Percentiles rank a stretch among this genome's conserved stretches.
phyloP scores from a whole-genome alignment of 345 rosid genomes.

The Lepidium africanum region DNA sequence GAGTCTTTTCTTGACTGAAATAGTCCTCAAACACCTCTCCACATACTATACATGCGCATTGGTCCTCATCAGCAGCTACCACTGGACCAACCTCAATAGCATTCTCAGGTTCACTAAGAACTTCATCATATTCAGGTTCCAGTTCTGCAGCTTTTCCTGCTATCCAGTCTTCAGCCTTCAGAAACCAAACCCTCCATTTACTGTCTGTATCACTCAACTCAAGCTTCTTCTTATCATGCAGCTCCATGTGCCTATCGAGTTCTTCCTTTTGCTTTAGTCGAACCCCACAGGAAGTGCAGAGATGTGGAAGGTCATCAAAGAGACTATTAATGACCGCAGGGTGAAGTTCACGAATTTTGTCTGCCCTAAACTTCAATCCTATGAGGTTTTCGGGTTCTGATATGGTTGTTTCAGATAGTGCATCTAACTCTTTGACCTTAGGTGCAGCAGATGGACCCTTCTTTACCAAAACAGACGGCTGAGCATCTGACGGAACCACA shows the following conservation, averaged over 20 bases:
- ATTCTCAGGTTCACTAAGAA: constrained; percentile 28
- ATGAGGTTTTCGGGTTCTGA: constrained; percentile 40
- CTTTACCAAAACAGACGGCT: constrained; percentile 27
- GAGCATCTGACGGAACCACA: constrained; percentile 32
- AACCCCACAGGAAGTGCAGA: constrained; percentile 72
- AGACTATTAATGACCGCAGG: constrained; percentile 58
- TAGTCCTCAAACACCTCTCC: constrained; percentile 88
- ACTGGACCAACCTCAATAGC: constrained; percentile 35
- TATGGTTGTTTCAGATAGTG: constrained; percentile 19
- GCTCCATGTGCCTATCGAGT: constrained; percentile 66
- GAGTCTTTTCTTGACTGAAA: constrained; percentile 43
- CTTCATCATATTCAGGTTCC: constrained; percentile 34
- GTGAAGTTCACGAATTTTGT: constrained; percentile 67
- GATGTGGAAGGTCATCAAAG: constrained; percentile 59
- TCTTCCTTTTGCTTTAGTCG: constrained; percentile 55
- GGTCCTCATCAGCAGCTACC: constrained; percentile 77
- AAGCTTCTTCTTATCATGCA: constrained; percentile 53
- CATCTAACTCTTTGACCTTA: constrained; percentile 24
- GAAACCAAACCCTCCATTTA: constrained; percentile 66
- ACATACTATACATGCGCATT: constrained; percentile 74
- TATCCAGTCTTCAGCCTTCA: constrained; percentile 56
- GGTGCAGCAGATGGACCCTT: constrained; percentile 28
- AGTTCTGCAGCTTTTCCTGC: constrained; percentile 35
- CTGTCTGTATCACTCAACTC: constrained; percentile 24
- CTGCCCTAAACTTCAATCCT: constrained; percentile 70